A percentile compares a stretch with the other conserved stretches of the same genome.
phyloP scores from a whole-genome alignment of 768 basidiomycete species.

The Amanita muscaria region DNA sequence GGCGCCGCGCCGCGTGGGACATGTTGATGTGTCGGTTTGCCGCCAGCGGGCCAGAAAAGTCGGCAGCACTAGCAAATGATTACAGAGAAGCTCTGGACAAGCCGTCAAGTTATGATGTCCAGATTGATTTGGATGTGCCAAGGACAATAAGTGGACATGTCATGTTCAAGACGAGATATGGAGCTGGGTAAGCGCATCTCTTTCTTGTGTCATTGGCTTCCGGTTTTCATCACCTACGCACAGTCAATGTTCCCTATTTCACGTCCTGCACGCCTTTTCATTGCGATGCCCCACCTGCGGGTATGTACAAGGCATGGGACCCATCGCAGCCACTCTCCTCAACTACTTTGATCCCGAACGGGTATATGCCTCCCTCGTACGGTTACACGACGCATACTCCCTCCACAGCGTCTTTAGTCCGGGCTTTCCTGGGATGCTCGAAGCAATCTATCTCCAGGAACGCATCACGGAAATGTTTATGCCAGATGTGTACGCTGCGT shows the following conservation, averaged over 20 bases:
- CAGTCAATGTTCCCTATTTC: conserved; percentile 92
- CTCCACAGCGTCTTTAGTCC: conserved; percentile 88
- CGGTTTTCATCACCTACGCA: background rate
- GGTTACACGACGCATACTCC: conserved; percentile 81
- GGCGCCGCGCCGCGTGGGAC: conserved; percentile 91
- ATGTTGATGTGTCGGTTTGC: conserved; percentile 56
- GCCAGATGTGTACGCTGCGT: conserved; percentile 82
- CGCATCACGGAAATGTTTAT: conserved; percentile 78
- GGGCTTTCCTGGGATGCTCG: conserved; percentile 92
- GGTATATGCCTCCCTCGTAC: conserved; percentile 75
- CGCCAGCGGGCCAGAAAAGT: conserved; percentile 34
- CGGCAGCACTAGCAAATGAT: conserved; percentile 34
- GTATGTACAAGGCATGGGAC: conserved; percentile 99
- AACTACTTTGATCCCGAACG: conserved; percentile 91
- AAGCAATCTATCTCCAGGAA: conserved; percentile 95
- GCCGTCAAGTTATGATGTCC: conserved; percentile 86
- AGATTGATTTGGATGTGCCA: conserved; percentile 97
- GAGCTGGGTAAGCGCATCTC: conserved; percentile 64
- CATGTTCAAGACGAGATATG: conserved; percentile 92
- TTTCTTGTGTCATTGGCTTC: background rate
- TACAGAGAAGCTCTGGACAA: conserved; percentile 63
- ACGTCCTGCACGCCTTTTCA: conserved; percentile 89
- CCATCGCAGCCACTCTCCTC: conserved; percentile 88
- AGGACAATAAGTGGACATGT: conserved; percentile 93
- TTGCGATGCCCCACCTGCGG: conserved; percentile 80